These are phyloP conservation scores for Spencermartinsiella ligniputridi DNA, from an alignment of 1,139 yeast species.

Conservation along the genomic window DNA sequence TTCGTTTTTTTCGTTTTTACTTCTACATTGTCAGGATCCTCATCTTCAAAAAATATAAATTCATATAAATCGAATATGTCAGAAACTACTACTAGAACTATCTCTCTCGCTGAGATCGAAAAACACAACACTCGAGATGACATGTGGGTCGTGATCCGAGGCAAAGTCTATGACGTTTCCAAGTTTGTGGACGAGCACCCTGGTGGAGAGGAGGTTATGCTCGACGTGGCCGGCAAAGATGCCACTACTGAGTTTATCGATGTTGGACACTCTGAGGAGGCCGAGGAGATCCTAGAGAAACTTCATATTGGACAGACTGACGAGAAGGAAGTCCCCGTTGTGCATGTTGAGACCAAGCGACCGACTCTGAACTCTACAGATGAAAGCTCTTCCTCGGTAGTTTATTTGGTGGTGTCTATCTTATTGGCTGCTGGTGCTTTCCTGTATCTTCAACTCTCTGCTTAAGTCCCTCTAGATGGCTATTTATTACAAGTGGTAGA, in stretches of 20 bases:
- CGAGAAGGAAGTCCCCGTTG: constrained; percentile 28
- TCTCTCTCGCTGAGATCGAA: constrained; percentile 66
- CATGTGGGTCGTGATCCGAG: constrained; percentile 86
- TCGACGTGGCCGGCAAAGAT: constrained; percentile 88
- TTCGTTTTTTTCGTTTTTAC: no score
- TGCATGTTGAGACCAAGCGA: background rate
- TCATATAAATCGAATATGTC: constrained; percentile 1
- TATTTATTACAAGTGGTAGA: no score
- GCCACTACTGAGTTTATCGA: constrained; percentile 91
- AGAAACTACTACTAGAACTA: constrained; percentile 33
- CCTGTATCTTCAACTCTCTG: constrained; percentile 37
- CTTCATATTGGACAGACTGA: constrained; percentile 68
- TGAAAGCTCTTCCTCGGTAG: constrained; percentile 26
- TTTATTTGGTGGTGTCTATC: constrained; percentile 48
- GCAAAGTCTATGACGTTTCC: constrained; percentile 84
- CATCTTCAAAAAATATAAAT: background rate
- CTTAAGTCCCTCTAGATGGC: no score
- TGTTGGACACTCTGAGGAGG: constrained; percentile 97
- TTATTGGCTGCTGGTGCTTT: constrained; percentile 56
- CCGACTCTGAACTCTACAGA: background rate
- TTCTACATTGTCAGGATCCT: no score
- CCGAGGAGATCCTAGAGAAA: constrained; percentile 66
- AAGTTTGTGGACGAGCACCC: constrained; percentile 92
- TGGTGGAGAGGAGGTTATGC: constrained; percentile 96
- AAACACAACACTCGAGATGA: constrained; percentile 75